phyloP scores from a whole-genome alignment of 1,284 basidiomycete species.

The Dichomitus squalens region DNA sequence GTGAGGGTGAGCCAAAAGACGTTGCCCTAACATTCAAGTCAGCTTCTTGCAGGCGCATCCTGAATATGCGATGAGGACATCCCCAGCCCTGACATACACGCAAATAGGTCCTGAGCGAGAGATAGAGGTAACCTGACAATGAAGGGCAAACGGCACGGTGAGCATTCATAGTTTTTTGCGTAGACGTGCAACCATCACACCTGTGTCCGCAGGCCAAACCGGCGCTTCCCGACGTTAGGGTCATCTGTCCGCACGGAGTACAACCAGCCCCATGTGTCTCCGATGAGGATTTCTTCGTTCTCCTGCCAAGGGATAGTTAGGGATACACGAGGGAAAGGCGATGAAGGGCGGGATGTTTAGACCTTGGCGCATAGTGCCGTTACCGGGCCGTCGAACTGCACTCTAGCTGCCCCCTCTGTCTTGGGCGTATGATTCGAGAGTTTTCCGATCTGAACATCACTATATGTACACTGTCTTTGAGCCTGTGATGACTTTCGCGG shows the following conservation, averaged over 20 bases:
- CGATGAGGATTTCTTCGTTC: slow-evolving; percentile 15
- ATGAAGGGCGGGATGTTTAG: background rate
- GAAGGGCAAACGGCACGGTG: background rate
- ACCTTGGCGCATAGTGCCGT: slow-evolving; percentile 18
- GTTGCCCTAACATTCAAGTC: slow-evolving; percentile 7
- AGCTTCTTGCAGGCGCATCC: background rate
- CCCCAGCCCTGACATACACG: slow-evolving; percentile 20
- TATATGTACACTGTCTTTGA: background rate
- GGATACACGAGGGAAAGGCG: too few relatives aligned
- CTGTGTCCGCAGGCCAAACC: slow-evolving; percentile 27
- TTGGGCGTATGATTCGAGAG: background rate
- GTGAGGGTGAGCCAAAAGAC: slow-evolving; percentile 18
- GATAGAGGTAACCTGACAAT: slow-evolving; percentile 26
- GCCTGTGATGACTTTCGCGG: too few relatives aligned
- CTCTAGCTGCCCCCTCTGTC: slow-evolving; percentile 3
- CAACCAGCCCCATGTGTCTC: slow-evolving; percentile 31
- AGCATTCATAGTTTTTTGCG: background rate
- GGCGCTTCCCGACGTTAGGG: slow-evolving; percentile 12
- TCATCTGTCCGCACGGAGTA: slow-evolving; percentile 23
- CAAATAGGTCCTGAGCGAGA: slow-evolving; percentile 21
- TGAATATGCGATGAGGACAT: background rate
- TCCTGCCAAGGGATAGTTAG: background rate
- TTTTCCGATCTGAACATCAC: slow-evolving; percentile 5
- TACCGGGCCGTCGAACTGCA: slow-evolving; percentile 11
- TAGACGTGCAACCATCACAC: slow-evolving; percentile 6